Percentiles rank a stretch among this genome's conserved stretches.
These are phyloP conservation scores for Didymella exigua DNA, from an alignment of 2,329 filamentous ascomycete genomes.

Conservation along the genomic window DNA sequence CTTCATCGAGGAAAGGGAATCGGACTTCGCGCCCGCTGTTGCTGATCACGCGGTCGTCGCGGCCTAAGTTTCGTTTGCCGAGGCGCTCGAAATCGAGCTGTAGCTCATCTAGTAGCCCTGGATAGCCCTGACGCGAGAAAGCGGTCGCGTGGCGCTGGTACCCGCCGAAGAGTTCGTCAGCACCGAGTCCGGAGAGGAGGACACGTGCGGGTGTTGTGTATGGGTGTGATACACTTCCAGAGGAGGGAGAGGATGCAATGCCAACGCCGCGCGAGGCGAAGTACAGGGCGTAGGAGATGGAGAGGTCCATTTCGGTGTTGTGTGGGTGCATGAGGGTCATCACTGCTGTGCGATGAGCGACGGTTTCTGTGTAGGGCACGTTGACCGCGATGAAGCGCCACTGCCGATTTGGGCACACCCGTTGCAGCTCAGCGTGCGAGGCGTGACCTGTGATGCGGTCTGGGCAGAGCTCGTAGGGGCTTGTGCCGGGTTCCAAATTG, in stretches of 20 bases:
- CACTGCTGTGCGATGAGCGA: constrained; percentile 70
- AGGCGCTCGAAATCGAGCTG: constrained; percentile 83
- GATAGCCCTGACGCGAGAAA: constrained; percentile 71
- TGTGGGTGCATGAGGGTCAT: constrained; percentile 85
- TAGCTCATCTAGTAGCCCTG: constrained; percentile 78
- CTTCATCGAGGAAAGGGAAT: constrained; percentile 90
- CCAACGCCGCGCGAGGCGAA: constrained; percentile 84
- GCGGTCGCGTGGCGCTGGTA: constrained; percentile 84
- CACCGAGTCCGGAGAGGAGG: constrained; percentile 88
- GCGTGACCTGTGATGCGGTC: constrained; percentile 86
- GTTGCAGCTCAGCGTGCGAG: constrained; percentile 75
- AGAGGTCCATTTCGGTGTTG: constrained; percentile 98
- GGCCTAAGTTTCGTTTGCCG: constrained; percentile 90
- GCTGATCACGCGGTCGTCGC: constrained; percentile 89
- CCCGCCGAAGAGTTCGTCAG: constrained; percentile 94
- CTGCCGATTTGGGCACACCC: constrained; percentile 68
- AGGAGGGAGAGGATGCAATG: constrained; percentile 40
- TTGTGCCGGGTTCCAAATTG: constrained; percentile 34
- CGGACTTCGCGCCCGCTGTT: constrained; percentile 88
- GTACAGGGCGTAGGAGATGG: constrained; percentile 91
- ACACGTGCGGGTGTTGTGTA: constrained; percentile 79
- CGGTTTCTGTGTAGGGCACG: constrained; percentile 77
- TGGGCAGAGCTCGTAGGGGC: constrained; percentile 80
- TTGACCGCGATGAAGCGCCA: constrained; percentile 92
- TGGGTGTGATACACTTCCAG: constrained; percentile 25